phyloP scores from a whole-genome alignment of 129 eudicot genomes.

The Lactuca sativa region DNA sequence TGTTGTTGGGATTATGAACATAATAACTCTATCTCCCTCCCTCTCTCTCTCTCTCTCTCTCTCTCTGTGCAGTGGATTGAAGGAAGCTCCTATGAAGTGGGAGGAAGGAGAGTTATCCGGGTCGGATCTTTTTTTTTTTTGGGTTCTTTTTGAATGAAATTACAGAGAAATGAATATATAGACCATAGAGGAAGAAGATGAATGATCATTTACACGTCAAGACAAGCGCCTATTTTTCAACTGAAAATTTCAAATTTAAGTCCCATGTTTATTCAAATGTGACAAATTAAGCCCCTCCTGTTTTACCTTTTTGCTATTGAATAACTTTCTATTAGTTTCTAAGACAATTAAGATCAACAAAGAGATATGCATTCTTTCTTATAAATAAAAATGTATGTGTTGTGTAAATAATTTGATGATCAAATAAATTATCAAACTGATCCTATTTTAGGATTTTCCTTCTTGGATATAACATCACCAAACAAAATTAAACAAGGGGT shows the following conservation, averaged over 20 bases:
- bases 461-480: neutral
- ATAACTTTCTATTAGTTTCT: neutral
- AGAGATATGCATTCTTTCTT: too few species aligned
- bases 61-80: conserved; percentile 14
- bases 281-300: conserved; percentile 7
- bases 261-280: conserved; percentile 8
- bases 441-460: too few species aligned
- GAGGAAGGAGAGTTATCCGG: conserved; percentile 6
- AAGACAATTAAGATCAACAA: neutral
- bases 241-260: conserved; percentile 18
- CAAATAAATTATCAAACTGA: neutral
- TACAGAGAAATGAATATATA: conserved; percentile 10
- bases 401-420: neutral
- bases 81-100: conserved; percentile 16
- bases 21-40: conserved; percentile 1
- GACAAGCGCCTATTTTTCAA: conserved; percentile 16
- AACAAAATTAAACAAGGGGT: neutral
- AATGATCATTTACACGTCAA: conserved; percentile 30
- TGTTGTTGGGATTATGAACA: conserved; percentile 6
- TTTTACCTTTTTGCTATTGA: neutral
- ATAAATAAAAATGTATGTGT: too few species aligned
- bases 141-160: neutral
- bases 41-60: conserved; percentile 18
- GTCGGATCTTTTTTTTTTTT: conserved; percentile 19
- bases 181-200: conserved; percentile 25